Base-by-base conservation (phyloP, 768 basidiomycete genomes). In the Serendipita sp. region DNA sequence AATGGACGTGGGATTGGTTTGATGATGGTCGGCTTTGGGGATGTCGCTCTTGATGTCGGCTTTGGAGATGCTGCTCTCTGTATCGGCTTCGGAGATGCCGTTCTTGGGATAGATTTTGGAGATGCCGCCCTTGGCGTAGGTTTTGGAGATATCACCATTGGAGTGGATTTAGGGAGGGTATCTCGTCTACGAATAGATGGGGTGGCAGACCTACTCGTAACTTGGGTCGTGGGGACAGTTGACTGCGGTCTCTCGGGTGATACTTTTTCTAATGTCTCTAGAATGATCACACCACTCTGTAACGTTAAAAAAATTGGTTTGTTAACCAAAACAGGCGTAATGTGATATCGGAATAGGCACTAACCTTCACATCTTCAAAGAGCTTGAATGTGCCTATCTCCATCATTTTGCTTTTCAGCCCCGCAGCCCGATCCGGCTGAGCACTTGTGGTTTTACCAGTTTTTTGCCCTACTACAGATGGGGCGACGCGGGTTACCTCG, bases 251-350 rank as follows among this genome's bases (percentile, higher is more conserved):
- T 86, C 4, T 92, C 92, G 0, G 95, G 96, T 2, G 87, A 75
- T 70, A 98, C 83, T 78, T 92, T 97, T 77, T 99, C 95, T 71
- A 96, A 97, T 15, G 94, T 93, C 76, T 98, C 93, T 2, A 98
- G 80, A 65, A 99, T 88, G 70, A 92, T 73, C 65, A 92, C 74
- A 0, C 96, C 96, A 72, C 97, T 77, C 76, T 77, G 63, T 7
- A 13, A 41, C 45, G 45, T 46, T 46, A 11, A 11, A 46, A 46
- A 13, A 46, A 18, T 46, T 18, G 18, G 45, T 46, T 13, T 46
- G 11, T 46, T n/a, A 18, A 3, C n/a, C 32, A 54, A n/a, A n/a
- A 11, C 11, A 35, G n/a, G 8, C 24, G 24, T 24, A 24, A 24
- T 24, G 24, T 24, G 24, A 24, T 24, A 24, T 24, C 24, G 24